A percentile compares a stretch with the other conserved stretches of the same genome.
Evolutionary conservation across 2,329 filamentous ascomycete species (phyloP).

Genomic region (Tolypocladium album): DNA sequence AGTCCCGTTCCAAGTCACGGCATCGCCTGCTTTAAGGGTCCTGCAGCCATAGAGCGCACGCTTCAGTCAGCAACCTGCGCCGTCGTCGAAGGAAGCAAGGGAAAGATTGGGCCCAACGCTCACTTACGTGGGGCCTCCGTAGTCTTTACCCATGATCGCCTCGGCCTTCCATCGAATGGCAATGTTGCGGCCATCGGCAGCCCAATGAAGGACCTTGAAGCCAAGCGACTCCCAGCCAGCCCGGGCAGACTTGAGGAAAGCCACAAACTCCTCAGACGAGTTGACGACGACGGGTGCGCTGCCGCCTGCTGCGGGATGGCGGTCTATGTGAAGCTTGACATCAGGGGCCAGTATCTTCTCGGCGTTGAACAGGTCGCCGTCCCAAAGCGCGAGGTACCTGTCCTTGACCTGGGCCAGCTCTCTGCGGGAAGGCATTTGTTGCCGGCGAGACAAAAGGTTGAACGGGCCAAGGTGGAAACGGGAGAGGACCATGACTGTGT

Average conservation of each 20-base stretch:
- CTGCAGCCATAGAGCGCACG: neutral
- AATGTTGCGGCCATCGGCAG: constrained; percentile 1
- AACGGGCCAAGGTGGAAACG: neutral
- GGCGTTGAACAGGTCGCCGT: neutral
- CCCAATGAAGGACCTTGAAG: constrained; percentile 5
- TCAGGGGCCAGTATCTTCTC: neutral
- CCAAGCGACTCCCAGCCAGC: neutral
- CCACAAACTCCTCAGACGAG: neutral
- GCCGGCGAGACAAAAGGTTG: neutral
- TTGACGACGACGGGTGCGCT: neutral
- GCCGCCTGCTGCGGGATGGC: neutral
- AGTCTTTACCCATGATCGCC: constrained; percentile 3
- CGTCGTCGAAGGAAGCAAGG: neutral
- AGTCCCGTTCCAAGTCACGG: constrained; percentile 2
- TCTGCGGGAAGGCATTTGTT: neutral
- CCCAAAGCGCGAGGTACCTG: neutral
- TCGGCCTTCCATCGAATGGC: constrained; percentile 4
- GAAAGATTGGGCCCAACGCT: too few relatives aligned
- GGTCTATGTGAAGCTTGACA: neutral
- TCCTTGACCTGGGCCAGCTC: neutral
- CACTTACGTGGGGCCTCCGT: constrained; percentile 2
- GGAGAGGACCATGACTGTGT: neutral
- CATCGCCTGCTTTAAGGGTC: constrained; percentile 2
- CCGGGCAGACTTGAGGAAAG: neutral
- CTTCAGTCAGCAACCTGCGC: neutral